Evolutionary conservation across 345 rosid species (phyloP), one percentile per base, ranked within the genome.

Genomic region (Gossypium turneri): DNA sequence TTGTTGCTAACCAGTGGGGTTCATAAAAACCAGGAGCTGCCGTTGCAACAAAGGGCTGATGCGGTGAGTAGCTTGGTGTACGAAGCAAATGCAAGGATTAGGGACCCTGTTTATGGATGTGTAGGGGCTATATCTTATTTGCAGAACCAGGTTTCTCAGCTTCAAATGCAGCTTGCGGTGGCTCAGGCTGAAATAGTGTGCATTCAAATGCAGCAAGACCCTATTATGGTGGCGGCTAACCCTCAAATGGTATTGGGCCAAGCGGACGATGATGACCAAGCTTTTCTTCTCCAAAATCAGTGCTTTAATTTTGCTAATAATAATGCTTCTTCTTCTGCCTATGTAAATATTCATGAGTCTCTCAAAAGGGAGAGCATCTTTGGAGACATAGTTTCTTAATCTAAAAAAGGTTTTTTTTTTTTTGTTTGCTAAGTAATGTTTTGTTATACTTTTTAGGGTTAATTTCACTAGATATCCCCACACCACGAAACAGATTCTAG

Each of bases 61-160:
- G 87, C 91, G 1, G 93, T 87, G 81, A 86, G 86, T 78, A 89
- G 93, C 75, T 72, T 89, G 70, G 91, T 86, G 8, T 89, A 87
- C n/a, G 93, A 89, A 76, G 93, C 93, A 27, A 84, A 79, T 17
- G 91, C 90, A 9, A 81, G 93, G 80, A 70, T 86, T 43, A 74
- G 93, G 61, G 91, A 89, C 76, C 93, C 93, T 0, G 93, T 89
- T 22, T 89, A 89, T 43, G 93, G 93, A 12, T 87, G 91, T 25
- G 91, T 89, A 7, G 93, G 91, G 0, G 88, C 87, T 20, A 89
- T 89, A 19, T 87, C 91, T 29, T 82, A 29, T 62, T 68, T 89
- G 13, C 91, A 89, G 75, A 89, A 81, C 79, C 89, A 89, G 67
- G 91, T 89, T 10, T 85, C 88, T 2, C 81, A 87, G 79, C 80